These are phyloP conservation scores for Yarrowia osloensis DNA, from an alignment of 805 yeast genomes.

Conservation along the genomic window DNA sequence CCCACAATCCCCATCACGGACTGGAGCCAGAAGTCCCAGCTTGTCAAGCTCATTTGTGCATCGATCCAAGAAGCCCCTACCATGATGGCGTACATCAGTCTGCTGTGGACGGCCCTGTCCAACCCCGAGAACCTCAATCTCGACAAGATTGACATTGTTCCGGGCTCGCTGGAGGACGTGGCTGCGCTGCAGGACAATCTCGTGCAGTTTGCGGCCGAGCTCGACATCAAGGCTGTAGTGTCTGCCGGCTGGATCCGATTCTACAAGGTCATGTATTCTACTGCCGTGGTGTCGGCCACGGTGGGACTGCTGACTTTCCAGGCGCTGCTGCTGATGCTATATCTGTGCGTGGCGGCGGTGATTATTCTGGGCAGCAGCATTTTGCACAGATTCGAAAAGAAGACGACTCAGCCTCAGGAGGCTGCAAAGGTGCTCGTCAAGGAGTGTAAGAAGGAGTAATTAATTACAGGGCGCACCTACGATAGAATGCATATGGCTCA, in stretches of 20 bases:
- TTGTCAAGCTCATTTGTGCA: constrained; percentile 18
- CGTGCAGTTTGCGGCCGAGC: neutral
- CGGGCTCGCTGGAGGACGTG: constrained; percentile 23
- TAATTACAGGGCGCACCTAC: neutral
- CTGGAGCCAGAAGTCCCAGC: constrained; percentile 25
- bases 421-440: neutral
- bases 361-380: constrained; percentile 5
- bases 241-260: constrained; percentile 18
- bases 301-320: constrained; percentile 9
- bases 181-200: constrained; percentile 3
- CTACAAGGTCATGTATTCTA: constrained; percentile 11
- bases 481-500: constrained; percentile 13
- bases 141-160: constrained; percentile 12
- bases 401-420: neutral
- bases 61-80: constrained; percentile 23
- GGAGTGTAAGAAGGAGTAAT: constrained; percentile 11
- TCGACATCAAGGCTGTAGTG: constrained; percentile 23
- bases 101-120: constrained; percentile 13
- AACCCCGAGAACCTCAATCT: constrained; percentile 25
- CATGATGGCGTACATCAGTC: constrained; percentile 7
- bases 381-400: neutral
- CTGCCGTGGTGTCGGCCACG: constrained; percentile 10
- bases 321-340: constrained; percentile 3
- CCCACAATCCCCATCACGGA: constrained; percentile 28
- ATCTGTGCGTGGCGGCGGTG: neutral